Evolutionary conservation across 1,284 basidiomycete genomes (phyloP), one percentile per base, ranked within the genome.

Genomic region (Cerrena zonata): DNA sequence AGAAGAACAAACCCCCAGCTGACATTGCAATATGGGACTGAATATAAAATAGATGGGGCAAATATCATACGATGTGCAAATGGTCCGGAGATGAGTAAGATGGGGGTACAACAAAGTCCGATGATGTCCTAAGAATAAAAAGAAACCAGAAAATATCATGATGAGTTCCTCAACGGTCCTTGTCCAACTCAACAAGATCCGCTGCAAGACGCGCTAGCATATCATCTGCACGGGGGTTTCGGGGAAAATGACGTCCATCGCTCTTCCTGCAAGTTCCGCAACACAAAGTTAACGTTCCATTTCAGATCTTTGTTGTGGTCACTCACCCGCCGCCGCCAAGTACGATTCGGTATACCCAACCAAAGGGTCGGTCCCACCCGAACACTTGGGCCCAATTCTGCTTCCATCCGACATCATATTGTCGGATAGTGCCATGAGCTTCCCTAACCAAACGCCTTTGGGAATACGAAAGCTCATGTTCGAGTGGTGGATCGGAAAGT

Each of bases 351-450:
- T 69, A 63, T 5, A 77, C 53, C 79, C 77, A 84, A 4, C 78
- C 78, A 54, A 68, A 69, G 53, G 65, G 70, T 25, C 61, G 67
- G 37, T 66, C 69, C 74, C 75, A 82, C 12, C 83, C 85, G 53
- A 88, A 75, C 1, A 81, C 77, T 60, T 87, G 83, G 15, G 61
- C 67, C 77, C 82, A 83, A 58, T 94, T 94, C 56, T 69, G 73
- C 41, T 74, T 71, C 80, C 81, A 87, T 4, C 91, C 91, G 3
- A 92, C 60, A 64, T 93, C 84, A 60, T 91, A 94, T 15, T 89
- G 55, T 21, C 78, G 78, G 47, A 92, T 79, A 18, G 75, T 64
- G 2, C 76, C 69, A 55, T 90, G 87, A 18, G 86, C 86, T 18
- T 78, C 73, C 44, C 76, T 78, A 0, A 93, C 80, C 2, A 86